A percentile compares a stretch with the other conserved stretches of the same genome.
These are phyloP conservation scores for Solanum chilense DNA, from an alignment of 257 asterid species.

Conservation along the genomic window DNA sequence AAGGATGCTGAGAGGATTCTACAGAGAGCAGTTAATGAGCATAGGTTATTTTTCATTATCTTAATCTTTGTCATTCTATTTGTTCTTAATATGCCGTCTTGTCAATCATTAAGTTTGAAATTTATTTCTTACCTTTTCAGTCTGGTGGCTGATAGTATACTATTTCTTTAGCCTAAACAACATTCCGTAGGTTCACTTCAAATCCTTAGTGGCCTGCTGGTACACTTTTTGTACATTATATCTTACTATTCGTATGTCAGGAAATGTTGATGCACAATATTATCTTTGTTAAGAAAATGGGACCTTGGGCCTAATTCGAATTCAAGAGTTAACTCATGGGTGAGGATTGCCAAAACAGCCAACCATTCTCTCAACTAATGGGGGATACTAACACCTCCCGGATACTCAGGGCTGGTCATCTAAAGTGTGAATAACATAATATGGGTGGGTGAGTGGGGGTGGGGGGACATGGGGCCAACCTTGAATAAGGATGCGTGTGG, in stretches of 20 bases:
- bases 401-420: not conserved
- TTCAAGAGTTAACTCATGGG: not conserved
- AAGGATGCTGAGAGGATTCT: conserved; percentile 79
- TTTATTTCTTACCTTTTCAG: not conserved
- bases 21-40: conserved; percentile 62
- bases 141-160: not conserved
- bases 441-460: not conserved
- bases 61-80: not conserved
- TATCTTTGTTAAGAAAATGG: not conserved
- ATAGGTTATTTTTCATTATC: conserved; percentile 40
- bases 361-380: not conserved
- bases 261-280: not conserved
- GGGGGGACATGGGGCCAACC: not conserved
- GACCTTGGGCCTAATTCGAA: not conserved
- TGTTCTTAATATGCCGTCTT: not conserved
- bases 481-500: not conserved
- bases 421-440: not conserved
- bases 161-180: not conserved
- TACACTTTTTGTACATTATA: not conserved
- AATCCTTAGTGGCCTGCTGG: not conserved
- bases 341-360: not conserved
- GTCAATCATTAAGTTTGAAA: not conserved
- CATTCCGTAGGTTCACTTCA: not conserved
- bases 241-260: not conserved
- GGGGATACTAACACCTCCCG: too few species aligned